These are phyloP conservation scores for Trichothecium sympodiale DNA, from an alignment of 2,329 filamentous ascomycete species.

Conservation along the genomic window DNA sequence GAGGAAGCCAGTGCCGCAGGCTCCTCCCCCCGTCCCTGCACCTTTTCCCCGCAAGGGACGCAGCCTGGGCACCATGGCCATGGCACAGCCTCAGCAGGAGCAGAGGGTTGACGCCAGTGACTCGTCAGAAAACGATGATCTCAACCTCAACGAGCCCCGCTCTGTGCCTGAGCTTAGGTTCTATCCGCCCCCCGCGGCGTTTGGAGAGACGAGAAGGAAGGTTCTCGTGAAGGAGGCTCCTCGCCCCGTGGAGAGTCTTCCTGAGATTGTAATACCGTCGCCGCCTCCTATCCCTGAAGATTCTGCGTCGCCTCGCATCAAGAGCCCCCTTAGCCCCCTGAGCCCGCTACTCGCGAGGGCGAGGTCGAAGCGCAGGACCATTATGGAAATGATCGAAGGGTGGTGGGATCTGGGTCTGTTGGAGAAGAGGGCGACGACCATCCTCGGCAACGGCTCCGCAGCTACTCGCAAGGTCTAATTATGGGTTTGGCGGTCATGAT, in stretches of 20 bases:
- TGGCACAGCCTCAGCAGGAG: slow-evolving; percentile 14
- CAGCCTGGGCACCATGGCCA: slow-evolving; percentile 26
- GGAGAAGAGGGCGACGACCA: slow-evolving; percentile 29
- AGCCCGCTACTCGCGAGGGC: slow-evolving; percentile 15
- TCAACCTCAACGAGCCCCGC: slow-evolving; percentile 13
- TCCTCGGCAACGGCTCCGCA: slow-evolving; percentile 10
- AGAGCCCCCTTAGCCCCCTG: slow-evolving; percentile 8
- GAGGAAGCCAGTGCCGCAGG: slow-evolving; percentile 10
- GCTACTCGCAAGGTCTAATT: not conserved
- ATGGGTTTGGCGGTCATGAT: not conserved
- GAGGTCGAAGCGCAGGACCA: slow-evolving; percentile 31
- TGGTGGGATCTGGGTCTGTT: slow-evolving; percentile 44
- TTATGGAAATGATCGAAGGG: slow-evolving; percentile 36
- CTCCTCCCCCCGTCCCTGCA: slow-evolving; percentile 6
- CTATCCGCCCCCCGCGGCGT: slow-evolving; percentile 25
- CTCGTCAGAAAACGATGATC: slow-evolving; percentile 10
- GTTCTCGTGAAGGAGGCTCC: slow-evolving; percentile 6
- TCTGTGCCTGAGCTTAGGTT: slow-evolving; percentile 14
- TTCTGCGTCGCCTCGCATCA: slow-evolving; percentile 5
- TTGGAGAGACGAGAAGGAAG: slow-evolving; percentile 12
- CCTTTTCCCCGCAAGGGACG: slow-evolving; percentile 13
- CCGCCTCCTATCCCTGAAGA: slow-evolving; percentile 13
- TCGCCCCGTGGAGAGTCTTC: slow-evolving; percentile 16
- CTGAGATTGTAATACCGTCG: slow-evolving; percentile 12
- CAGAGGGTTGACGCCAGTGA: slow-evolving; percentile 19